Evolutionary conservation across 495 filamentous ascomycete species (phyloP).

Genomic region (Neurospora cerealis): DNA sequence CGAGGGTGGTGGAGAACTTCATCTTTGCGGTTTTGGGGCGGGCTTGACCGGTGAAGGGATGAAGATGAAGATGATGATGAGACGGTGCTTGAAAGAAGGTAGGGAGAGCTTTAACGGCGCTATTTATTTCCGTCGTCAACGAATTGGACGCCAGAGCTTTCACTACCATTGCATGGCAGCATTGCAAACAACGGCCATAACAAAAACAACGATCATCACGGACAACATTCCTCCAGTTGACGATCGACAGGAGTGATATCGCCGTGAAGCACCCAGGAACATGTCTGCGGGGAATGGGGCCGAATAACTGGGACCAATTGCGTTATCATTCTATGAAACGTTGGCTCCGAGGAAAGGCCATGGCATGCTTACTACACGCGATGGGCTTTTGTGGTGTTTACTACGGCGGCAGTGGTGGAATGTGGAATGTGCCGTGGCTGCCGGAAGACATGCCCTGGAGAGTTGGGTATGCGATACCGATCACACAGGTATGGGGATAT

Average conservation of each 20-base stretch:
- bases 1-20: neutral
- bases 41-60: neutral
- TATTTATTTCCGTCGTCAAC: neutral
- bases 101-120: neutral
- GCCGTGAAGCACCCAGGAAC: neutral
- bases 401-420: neutral
- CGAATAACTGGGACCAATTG: neutral
- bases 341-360: neutral
- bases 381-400: neutral
- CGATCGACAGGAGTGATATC: neutral
- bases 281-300: neutral
- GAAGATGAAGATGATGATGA: neutral
- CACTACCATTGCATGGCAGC: neutral
- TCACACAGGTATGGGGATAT: neutral
- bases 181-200: neutral
- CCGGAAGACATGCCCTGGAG: neutral
- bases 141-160: neutral
- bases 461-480: neutral
- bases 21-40: neutral
- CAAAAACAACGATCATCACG: neutral
- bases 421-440: neutral
- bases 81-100: neutral
- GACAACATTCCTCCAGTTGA: neutral
- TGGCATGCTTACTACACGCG: neutral
- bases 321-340: neutral